A percentile compares a stretch with the other conserved stretches of the same genome.
phyloP scores from a whole-genome alignment of 306 rosid genomes.

The Mimosa bimucronata region DNA sequence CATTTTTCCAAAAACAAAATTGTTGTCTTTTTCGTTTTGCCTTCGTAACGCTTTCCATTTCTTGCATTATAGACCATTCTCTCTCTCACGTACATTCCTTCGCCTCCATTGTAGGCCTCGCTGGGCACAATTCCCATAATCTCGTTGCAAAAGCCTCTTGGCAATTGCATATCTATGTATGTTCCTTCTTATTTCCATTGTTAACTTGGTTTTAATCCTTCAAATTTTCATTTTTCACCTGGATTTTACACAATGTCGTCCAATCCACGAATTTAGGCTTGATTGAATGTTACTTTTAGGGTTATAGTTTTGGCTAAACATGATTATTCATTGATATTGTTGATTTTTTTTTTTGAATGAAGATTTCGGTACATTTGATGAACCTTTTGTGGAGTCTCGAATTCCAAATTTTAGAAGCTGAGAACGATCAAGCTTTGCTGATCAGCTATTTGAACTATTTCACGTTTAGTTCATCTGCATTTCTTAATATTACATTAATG shows the following conservation, averaged over 20 bases:
- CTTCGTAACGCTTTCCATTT: background rate
- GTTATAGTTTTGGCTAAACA: background rate
- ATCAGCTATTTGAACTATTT: background rate
- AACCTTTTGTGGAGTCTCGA: background rate
- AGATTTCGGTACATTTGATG: background rate
- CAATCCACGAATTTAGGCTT: background rate
- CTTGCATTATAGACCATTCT: background rate
- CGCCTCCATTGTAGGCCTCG: background rate
- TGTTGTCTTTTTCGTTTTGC: background rate
- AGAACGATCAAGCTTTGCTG: background rate
- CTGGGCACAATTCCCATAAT: background rate
- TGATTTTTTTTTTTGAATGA: background rate
- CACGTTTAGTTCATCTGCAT: background rate
- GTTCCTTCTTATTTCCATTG: background rate
- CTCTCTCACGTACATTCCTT: background rate
- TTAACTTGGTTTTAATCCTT: background rate
- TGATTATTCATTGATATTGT: slow-evolving; percentile 19
- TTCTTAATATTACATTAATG: background rate
- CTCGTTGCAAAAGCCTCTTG: slow-evolving; percentile 16
- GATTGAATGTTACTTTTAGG: slow-evolving; percentile 2
- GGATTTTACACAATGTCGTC: background rate
- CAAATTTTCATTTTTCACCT: background rate
- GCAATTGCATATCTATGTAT: slow-evolving; percentile 24
- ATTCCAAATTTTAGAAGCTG: slow-evolving; percentile 8
- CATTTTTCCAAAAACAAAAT: slow-evolving; percentile 15